Conservation (phyloP, 1,139 yeast species). For the Suhomyces terraborum region DNA sequence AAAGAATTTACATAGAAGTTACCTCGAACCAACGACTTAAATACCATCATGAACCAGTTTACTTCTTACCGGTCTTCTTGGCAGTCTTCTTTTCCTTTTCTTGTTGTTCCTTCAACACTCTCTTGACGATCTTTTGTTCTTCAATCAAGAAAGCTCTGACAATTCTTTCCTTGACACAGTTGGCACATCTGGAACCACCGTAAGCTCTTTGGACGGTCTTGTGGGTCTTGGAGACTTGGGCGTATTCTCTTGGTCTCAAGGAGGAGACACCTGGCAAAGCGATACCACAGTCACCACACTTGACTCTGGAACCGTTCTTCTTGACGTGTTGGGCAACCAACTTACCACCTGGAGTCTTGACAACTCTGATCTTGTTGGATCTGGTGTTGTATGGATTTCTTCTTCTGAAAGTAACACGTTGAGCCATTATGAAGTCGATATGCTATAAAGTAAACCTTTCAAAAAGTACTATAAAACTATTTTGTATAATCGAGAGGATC, state of each 20-base stretch:
- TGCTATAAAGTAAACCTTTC: slow-evolving; percentile 19
- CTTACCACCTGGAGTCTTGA: slow-evolving; percentile 99
- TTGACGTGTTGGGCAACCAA: slow-evolving; percentile 96
- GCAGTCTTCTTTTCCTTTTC: slow-evolving; percentile 75
- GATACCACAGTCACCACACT: slow-evolving; percentile 98
- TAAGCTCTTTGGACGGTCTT: slow-evolving; percentile 98
- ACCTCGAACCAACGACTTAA: slow-evolving; percentile 22
- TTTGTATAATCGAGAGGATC: slow-evolving; percentile 13
- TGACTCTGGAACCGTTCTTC: slow-evolving; percentile 93
- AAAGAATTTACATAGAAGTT: slow-evolving; percentile 25
- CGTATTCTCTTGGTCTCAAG: slow-evolving; percentile 97
- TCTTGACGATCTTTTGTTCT: slow-evolving; percentile 99
- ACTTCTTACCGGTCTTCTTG: slow-evolving; percentile 45
- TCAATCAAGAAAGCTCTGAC: slow-evolving; percentile 99
- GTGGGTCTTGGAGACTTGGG: slow-evolving; percentile 91
- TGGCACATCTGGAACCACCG: slow-evolving; percentile 99
- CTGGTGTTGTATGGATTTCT: slow-evolving; percentile 86
- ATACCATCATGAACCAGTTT: slow-evolving; percentile 25
- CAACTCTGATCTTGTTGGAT: slow-evolving; percentile 98
- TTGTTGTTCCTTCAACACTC: slow-evolving; percentile 94
- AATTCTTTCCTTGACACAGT: slow-evolving; percentile 98
- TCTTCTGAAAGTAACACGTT: slow-evolving; percentile 57
- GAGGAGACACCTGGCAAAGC: slow-evolving; percentile 91
- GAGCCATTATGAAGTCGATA: slow-evolving; percentile 42
- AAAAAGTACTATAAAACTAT: slow-evolving; percentile 17